Percentiles rank a stretch among this genome's conserved stretches.
phyloP scores from a whole-genome alignment of 2,329 filamentous ascomycete genomes.

The Apiospora aurea region DNA sequence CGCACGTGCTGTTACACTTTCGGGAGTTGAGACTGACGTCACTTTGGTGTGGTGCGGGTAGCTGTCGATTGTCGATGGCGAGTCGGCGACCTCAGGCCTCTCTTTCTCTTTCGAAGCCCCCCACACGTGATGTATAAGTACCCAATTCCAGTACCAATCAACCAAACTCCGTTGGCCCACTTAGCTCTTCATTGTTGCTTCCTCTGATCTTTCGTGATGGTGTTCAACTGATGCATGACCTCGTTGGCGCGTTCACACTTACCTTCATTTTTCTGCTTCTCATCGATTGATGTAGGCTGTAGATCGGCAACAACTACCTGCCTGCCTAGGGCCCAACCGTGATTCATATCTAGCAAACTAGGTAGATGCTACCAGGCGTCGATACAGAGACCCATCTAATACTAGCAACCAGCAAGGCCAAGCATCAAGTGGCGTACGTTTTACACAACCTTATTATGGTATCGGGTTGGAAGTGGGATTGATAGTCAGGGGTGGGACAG shows the following conservation, averaged over 20 bases:
- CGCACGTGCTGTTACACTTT: conserved; percentile 10
- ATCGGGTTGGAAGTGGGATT: background rate
- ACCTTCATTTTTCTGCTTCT: too few species aligned
- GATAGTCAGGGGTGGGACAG: background rate
- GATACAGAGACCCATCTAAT: too few species aligned
- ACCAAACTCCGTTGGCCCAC: background rate
- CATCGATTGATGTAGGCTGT: too few species aligned
- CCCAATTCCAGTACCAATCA: background rate
- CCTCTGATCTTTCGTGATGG: background rate
- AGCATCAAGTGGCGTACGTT: background rate
- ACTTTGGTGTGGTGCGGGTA: background rate
- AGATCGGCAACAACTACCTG: too few species aligned
- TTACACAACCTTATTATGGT: background rate
- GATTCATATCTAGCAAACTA: too few species aligned
- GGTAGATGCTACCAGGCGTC: too few species aligned
- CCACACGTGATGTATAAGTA: conserved; percentile 2
- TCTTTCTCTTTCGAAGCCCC: background rate
- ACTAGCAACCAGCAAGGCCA: too few species aligned
- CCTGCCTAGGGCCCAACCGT: too few species aligned
- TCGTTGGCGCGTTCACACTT: too few species aligned
- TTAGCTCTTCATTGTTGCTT: background rate
- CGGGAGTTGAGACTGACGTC: background rate
- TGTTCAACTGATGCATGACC: background rate
- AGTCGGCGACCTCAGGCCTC: background rate
- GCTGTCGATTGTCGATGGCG: too few species aligned